Evolutionary conservation across 2,329 filamentous ascomycete genomes (phyloP).

Genomic region (Dendryphion nanum): DNA sequence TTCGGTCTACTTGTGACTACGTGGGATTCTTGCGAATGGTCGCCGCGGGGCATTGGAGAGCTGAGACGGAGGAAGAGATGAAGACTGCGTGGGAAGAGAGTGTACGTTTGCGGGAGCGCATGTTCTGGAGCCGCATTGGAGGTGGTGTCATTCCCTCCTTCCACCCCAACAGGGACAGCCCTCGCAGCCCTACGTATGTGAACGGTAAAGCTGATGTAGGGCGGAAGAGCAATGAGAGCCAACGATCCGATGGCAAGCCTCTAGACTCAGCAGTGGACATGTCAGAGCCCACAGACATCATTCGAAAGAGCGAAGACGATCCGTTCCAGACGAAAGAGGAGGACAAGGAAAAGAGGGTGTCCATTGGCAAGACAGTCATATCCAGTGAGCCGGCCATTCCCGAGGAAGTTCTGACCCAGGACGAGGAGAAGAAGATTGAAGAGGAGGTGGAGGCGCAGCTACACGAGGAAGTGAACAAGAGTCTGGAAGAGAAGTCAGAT

Average conservation of each 20-base stretch:
- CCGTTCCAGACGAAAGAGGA: slow-evolving; percentile 28
- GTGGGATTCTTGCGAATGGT: slow-evolving; percentile 88
- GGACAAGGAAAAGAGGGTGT: slow-evolving; percentile 32
- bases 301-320: slow-evolving; percentile 30
- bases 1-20: slow-evolving; percentile 89
- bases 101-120: slow-evolving; percentile 81
- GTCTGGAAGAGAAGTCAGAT: slow-evolving; percentile 14
- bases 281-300: slow-evolving; percentile 13
- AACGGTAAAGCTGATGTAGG: slow-evolving; percentile 15
- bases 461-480: slow-evolving; percentile 28
- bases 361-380: slow-evolving; percentile 39
- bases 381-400: slow-evolving; percentile 10
- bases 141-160: slow-evolving; percentile 79
- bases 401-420: slow-evolving; percentile 14
- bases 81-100: slow-evolving; percentile 93
- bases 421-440: slow-evolving; percentile 36
- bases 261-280: slow-evolving; percentile 23
- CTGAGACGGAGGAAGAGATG: slow-evolving; percentile 79
- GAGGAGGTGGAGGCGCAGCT: slow-evolving; percentile 36
- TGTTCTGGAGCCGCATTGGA: slow-evolving; percentile 95
- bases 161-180: slow-evolving; percentile 31
- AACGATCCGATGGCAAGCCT: slow-evolving; percentile 14
- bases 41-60: slow-evolving; percentile 87
- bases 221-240: slow-evolving; percentile 31
- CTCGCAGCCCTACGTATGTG: slow-evolving; percentile 32